Conservation (phyloP, 805 yeast genomes). For the Nakazawaea wyomingensis region DNA sequence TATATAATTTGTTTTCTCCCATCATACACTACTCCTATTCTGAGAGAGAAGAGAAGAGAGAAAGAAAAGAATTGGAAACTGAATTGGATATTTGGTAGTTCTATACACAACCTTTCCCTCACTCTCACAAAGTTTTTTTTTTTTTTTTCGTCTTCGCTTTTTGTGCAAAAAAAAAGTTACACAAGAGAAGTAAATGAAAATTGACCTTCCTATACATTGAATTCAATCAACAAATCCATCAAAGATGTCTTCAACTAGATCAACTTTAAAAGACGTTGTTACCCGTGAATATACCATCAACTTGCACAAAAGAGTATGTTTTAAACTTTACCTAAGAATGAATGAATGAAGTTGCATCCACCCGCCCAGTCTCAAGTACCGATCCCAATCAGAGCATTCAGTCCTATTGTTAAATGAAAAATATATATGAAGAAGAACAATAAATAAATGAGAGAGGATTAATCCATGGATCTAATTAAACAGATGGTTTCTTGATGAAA, state of each 20-base stretch:
- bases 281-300: slow-evolving; percentile 99
- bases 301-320: slow-evolving; percentile 98
- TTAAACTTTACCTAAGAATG: too few species aligned
- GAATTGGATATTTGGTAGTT: too few species aligned
- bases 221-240: slow-evolving; percentile 8
- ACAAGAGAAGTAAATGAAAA: neutral
- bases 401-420: too few species aligned
- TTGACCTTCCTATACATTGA: neutral
- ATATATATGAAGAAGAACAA: too few species aligned
- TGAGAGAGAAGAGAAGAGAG: neutral
- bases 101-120: neutral
- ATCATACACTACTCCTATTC: too few species aligned
- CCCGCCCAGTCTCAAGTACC: too few species aligned
- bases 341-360: too few species aligned
- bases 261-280: slow-evolving; percentile 95
- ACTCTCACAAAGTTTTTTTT: slow-evolving; percentile 1
- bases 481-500: too few species aligned
- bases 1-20: too few species aligned
- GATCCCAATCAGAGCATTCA: too few species aligned
- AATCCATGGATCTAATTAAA: too few species aligned
- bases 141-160: neutral
- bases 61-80: neutral
- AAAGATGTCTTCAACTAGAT: slow-evolving; percentile 29
- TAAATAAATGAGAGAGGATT: too few species aligned
- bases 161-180: slow-evolving; percentile 3